Conservation (phyloP, 495 filamentous ascomycete genomes). For the Xylaria nigripes region DNA sequence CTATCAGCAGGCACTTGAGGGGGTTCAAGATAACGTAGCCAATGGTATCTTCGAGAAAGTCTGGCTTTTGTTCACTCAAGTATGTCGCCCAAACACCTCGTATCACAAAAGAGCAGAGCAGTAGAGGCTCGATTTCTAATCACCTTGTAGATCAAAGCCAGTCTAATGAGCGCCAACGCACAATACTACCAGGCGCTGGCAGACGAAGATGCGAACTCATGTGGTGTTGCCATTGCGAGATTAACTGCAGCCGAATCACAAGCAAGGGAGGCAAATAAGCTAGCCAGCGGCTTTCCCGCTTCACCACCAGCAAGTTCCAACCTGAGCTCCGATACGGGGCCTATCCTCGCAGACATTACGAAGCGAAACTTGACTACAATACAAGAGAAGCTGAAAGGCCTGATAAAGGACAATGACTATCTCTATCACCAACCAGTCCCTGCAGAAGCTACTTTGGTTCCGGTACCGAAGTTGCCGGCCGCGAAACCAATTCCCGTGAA, state of each 20-base stretch:
- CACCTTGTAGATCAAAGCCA: conserved; percentile 61
- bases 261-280: conserved; percentile 63
- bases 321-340: conserved; percentile 68
- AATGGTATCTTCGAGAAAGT: conserved; percentile 91
- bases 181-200: conserved; percentile 92
- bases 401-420: conserved; percentile 92
- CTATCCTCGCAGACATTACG: conserved; percentile 64
- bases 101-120: background rate
- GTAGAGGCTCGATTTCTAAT: background rate
- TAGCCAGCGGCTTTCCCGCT: conserved; percentile 73
- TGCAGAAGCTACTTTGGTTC: conserved; percentile 66
- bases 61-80: conserved; percentile 81
- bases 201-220: conserved; percentile 78
- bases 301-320: conserved; percentile 75
- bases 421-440: conserved; percentile 94
- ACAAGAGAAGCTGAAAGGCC: conserved; percentile 66
- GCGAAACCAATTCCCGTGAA: conserved; percentile 98
- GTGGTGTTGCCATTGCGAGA: conserved; percentile 79
- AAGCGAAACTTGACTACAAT: conserved; percentile 74
- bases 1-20: conserved; percentile 79
- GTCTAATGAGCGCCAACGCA: conserved; percentile 74
- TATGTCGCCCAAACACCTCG: conserved; percentile 23
- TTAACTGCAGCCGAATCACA: conserved; percentile 72
- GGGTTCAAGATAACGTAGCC: conserved; percentile 83
- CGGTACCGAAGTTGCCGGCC: conserved; percentile 84